Evolutionary conservation across 148 eudicot genomes (phyloP).

Genomic region (Vaccinium vitisidaea): DNA sequence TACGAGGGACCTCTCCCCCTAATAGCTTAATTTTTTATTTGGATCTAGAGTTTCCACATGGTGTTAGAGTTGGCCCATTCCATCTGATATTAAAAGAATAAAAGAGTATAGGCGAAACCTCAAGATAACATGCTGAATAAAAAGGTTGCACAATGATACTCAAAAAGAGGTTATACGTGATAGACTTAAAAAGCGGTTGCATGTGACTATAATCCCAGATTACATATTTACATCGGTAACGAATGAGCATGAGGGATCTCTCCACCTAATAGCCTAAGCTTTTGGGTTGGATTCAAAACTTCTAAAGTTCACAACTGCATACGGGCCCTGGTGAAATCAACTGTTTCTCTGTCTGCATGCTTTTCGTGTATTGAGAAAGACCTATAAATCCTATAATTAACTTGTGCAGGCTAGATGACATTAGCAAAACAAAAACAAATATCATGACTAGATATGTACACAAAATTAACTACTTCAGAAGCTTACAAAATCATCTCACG

Average conservation of each 20-base stretch:
- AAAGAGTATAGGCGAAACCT: neutral
- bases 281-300: neutral
- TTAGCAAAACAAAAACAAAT: neutral
- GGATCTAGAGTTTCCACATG: neutral
- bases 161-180: neutral
- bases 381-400: neutral
- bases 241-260: neutral
- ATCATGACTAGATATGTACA: neutral
- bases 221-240: neutral
- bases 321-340: neutral
- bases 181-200: neutral
- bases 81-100: neutral
- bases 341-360: neutral
- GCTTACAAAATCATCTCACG: constrained; percentile 82
- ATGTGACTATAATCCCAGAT: neutral
- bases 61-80: neutral
- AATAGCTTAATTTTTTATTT: neutral
- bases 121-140: neutral
- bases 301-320: neutral
- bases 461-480: neutral
- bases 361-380: neutral
- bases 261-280: neutral
- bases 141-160: neutral
- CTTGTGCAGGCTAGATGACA: neutral
- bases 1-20: neutral